phyloP scores from a whole-genome alignment of 1,139 yeast genomes.

The Lizanozyma gosingica region DNA sequence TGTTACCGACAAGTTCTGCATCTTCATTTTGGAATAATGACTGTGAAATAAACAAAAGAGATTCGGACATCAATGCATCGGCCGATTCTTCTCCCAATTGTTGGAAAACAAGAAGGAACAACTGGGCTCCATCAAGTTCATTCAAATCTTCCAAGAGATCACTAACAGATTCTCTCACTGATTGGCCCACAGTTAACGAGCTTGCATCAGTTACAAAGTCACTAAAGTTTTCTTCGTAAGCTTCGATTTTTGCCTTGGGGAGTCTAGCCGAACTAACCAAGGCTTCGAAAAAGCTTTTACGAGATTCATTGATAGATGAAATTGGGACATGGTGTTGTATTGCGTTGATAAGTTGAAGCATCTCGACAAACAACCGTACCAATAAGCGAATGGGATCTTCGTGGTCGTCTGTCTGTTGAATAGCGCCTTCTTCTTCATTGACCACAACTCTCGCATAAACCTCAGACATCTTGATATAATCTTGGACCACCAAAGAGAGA shows the following conservation, averaged over 20 bases:
- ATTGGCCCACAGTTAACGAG: constrained; percentile 44
- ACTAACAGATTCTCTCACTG: constrained; percentile 44
- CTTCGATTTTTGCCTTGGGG: constrained; percentile 20
- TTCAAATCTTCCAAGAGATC: constrained; percentile 43
- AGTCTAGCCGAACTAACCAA: constrained; percentile 18
- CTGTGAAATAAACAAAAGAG: constrained; percentile 31
- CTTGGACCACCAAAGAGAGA: neutral
- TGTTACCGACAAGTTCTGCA: constrained; percentile 7
- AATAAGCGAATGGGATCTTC: neutral
- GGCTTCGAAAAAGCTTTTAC: constrained; percentile 9
- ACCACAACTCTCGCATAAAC: neutral
- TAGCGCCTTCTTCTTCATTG: neutral
- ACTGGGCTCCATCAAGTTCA: constrained; percentile 20
- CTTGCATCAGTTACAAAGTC: constrained; percentile 63
- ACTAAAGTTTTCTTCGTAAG: constrained; percentile 49
- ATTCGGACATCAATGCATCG: constrained; percentile 18
- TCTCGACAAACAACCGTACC: neutral
- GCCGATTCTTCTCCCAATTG: constrained; percentile 8
- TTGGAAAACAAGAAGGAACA: constrained; percentile 14
- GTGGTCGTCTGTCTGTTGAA: too few relatives aligned
- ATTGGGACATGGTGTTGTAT: constrained; percentile 21
- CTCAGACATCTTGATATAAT: neutral
- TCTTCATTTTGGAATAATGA: constrained; percentile 40
- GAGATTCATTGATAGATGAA: constrained; percentile 4
- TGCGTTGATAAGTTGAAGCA: constrained; percentile 9